phyloP scores from a whole-genome alignment of 306 rosid genomes.

The Quercus bicolor region DNA sequence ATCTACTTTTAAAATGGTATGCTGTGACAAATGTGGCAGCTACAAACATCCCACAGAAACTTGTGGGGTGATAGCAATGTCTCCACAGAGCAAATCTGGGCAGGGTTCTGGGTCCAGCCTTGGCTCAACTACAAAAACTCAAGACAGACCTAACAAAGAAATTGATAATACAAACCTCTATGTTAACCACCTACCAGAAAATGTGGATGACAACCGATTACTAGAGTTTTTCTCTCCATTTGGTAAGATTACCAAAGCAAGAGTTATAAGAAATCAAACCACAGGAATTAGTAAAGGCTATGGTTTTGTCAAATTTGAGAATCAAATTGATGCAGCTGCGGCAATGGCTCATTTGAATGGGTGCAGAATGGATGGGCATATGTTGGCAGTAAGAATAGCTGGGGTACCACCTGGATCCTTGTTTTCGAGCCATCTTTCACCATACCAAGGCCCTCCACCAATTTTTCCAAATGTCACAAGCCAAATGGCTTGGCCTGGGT shows the following conservation, averaged over 20 bases:
- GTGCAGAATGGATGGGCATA: constrained; percentile 14
- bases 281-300: constrained; percentile 16
- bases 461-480: constrained; percentile 5
- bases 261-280: constrained; percentile 16
- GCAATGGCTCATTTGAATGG: constrained; percentile 18
- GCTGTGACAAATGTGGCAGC: not conserved
- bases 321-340: constrained; percentile 3
- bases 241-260: constrained; percentile 21
- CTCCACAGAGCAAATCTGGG: not conserved
- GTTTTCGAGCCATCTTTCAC: not conserved
- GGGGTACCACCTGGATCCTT: not conserved
- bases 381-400: constrained; percentile 13
- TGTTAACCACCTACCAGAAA: constrained; percentile 14
- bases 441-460: not conserved
- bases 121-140: not conserved
- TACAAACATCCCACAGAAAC: not conserved
- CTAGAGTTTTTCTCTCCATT: constrained; percentile 23
- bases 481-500: constrained; percentile 4
- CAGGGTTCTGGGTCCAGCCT: not conserved
- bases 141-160: constrained; percentile 4
- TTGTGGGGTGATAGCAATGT: not conserved
- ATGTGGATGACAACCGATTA: constrained; percentile 13
- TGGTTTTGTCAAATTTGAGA: constrained; percentile 20
- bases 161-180: constrained; percentile 17
- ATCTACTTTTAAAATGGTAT: constrained; percentile 14